A percentile compares a stretch with the other conserved stretches of the same genome.
Evolutionary conservation across 2,329 filamentous ascomycete genomes (phyloP).

Genomic region (Truncatella angustata): DNA sequence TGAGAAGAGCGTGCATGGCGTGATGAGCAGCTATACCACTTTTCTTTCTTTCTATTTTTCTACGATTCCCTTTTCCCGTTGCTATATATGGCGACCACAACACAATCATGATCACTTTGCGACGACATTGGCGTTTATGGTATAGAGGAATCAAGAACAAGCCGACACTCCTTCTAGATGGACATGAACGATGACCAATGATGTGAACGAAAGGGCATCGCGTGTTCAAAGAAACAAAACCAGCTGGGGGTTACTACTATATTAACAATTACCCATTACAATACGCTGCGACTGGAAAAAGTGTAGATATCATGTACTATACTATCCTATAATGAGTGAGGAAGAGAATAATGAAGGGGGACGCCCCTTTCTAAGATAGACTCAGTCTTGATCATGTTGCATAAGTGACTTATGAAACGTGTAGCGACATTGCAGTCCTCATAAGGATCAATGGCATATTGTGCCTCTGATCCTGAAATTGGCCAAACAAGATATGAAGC

Average conservation of each 20-base stretch:
- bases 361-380: not conserved
- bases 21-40: not conserved
- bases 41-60: not conserved
- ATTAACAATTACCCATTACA: not conserved
- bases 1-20: not conserved
- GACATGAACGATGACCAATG: constrained; percentile 2
- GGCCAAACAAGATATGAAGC: no score
- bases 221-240: not conserved
- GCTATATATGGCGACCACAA: constrained; percentile 4
- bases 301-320: constrained; percentile 23
- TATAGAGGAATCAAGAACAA: not conserved
- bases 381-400: not conserved
- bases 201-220: not conserved
- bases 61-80: not conserved
- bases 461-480: no score
- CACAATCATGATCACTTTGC: constrained; percentile 5
- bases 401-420: no score
- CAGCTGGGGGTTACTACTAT: not conserved
- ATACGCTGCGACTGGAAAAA: constrained; percentile 6
- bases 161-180: not conserved
- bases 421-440: no score
- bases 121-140: constrained; percentile 5
- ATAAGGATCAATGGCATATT: no score
- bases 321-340: constrained; percentile 21
- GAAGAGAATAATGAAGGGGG: not conserved